A percentile compares a stretch with the other conserved stretches of the same genome.
Evolutionary conservation across 306 rosid genomes (phyloP).

Genomic region (Dalbergia oliveri): DNA sequence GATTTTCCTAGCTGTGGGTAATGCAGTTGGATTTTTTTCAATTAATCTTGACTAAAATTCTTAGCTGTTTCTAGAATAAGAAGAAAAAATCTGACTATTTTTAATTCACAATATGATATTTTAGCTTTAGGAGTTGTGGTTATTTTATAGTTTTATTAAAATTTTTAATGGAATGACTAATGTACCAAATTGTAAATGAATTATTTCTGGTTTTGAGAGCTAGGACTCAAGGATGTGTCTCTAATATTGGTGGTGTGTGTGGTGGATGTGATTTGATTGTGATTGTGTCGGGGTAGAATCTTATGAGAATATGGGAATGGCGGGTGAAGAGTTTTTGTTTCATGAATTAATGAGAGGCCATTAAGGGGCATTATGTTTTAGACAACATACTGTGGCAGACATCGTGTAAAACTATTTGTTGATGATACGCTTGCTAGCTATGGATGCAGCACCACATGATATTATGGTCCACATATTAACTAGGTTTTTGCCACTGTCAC

Average conservation of each 20-base stretch:
- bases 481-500: neutral
- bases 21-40: neutral
- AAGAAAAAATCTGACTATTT: no score
- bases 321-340: constrained; percentile 13
- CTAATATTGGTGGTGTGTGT: neutral
- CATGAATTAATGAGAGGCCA: constrained; percentile 13
- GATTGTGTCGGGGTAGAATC: constrained; percentile 26
- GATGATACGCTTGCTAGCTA: constrained; percentile 39
- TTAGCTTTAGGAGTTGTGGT: no score
- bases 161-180: no score
- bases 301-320: constrained; percentile 14
- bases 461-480: constrained; percentile 30
- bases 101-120: no score
- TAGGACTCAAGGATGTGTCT: no score
- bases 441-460: constrained; percentile 25
- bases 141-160: no score
- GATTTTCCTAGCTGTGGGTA: neutral
- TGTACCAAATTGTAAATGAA: no score
- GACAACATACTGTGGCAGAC: constrained; percentile 46
- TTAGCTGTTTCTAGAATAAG: no score
- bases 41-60: no score
- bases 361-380: constrained; percentile 16
- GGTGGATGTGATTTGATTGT: constrained; percentile 4
- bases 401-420: constrained; percentile 23
- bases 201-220: no score